Percentiles rank a stretch among this genome's conserved stretches.
These are phyloP conservation scores for Gnaphalium uliginosum DNA, from an alignment of 129 eudicot genomes.

Conservation along the genomic window DNA sequence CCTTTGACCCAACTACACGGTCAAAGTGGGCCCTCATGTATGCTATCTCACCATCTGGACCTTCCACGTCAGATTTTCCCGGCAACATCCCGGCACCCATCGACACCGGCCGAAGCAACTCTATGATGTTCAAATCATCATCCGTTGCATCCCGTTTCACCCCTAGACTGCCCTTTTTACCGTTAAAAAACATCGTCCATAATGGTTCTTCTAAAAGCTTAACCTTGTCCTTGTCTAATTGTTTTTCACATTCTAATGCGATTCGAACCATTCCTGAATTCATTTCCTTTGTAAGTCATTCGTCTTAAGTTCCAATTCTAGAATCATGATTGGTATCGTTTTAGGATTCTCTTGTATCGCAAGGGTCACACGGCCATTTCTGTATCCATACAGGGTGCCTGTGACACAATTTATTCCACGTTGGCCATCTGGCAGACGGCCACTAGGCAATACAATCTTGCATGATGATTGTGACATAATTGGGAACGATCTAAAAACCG, in stretches of 20 bases:
- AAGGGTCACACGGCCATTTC: conserved; percentile 57
- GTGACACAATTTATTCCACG: conserved; percentile 35
- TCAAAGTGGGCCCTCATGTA: conserved; percentile 80
- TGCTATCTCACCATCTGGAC: conserved; percentile 66
- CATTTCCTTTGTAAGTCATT: conserved; percentile 60
- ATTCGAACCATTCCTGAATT: conserved; percentile 66
- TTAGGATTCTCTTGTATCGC: conserved; percentile 67
- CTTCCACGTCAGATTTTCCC: conserved; percentile 44
- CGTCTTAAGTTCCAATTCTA: conserved; percentile 71
- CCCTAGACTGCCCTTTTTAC: conserved; percentile 62
- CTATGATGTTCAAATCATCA: conserved; percentile 67
- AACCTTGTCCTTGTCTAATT: conserved; percentile 43
- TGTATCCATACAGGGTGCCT: conserved; percentile 64
- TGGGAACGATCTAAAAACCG: conserved; percentile 61
- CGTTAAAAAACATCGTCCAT: conserved; percentile 77
- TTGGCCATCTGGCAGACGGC: conserved; percentile 36
- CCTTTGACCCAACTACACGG: conserved; percentile 63
- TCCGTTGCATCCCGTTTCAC: conserved; percentile 57
- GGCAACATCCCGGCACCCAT: conserved; percentile 83
- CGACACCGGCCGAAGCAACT: conserved; percentile 55
- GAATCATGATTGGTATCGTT: conserved; percentile 52
- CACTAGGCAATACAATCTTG: conserved; percentile 49
- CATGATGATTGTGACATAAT: conserved; percentile 49
- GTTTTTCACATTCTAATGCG: conserved; percentile 72
- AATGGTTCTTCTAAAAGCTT: conserved; percentile 65